Percentiles rank a stretch among this genome's conserved stretches.
These are phyloP conservation scores for Chlorociboria aeruginascens DNA, from an alignment of 495 filamentous ascomycete species.

Conservation along the genomic window DNA sequence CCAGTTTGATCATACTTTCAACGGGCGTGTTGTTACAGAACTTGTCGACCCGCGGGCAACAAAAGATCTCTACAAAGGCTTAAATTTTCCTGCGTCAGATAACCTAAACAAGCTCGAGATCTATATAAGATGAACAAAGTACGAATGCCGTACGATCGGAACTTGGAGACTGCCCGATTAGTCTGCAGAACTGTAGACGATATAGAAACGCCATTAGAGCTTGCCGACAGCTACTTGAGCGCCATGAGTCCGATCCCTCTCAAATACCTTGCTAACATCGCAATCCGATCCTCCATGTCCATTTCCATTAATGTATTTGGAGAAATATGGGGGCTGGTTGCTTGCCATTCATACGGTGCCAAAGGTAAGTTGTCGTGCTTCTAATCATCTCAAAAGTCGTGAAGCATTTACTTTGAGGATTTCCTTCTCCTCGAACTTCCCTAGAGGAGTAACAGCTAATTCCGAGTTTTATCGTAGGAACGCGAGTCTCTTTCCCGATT, in stretches of 20 bases:
- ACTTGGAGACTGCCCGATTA: constrained; percentile 63
- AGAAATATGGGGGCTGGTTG: constrained; percentile 82
- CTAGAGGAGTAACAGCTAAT: too few species aligned
- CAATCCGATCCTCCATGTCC: constrained; percentile 83
- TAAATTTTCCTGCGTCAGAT: constrained; percentile 86
- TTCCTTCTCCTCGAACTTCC: too few species aligned
- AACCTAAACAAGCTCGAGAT: constrained; percentile 76
- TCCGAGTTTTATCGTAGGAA: too few species aligned
- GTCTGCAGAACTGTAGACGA: constrained; percentile 73
- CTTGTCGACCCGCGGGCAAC: constrained; percentile 70
- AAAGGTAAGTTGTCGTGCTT: too few species aligned
- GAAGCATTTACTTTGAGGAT: too few species aligned
- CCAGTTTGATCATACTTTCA: constrained; percentile 76
- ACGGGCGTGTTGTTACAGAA: constrained; percentile 80
- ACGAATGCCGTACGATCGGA: constrained; percentile 64
- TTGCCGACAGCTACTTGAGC: constrained; percentile 75
- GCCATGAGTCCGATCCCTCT: constrained; percentile 87
- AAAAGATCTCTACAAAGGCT: constrained; percentile 76
- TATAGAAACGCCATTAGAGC: constrained; percentile 65
- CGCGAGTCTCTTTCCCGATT: constrained; percentile 85
- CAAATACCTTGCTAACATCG: constrained; percentile 87
- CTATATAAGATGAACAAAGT: constrained; percentile 75
- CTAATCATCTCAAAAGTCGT: too few species aligned
- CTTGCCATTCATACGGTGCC: constrained; percentile 72
- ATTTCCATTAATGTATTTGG: constrained; percentile 81